Evolutionary conservation across 768 basidiomycete species (phyloP).

Genomic region (Auriscalpium microsporum): DNA sequence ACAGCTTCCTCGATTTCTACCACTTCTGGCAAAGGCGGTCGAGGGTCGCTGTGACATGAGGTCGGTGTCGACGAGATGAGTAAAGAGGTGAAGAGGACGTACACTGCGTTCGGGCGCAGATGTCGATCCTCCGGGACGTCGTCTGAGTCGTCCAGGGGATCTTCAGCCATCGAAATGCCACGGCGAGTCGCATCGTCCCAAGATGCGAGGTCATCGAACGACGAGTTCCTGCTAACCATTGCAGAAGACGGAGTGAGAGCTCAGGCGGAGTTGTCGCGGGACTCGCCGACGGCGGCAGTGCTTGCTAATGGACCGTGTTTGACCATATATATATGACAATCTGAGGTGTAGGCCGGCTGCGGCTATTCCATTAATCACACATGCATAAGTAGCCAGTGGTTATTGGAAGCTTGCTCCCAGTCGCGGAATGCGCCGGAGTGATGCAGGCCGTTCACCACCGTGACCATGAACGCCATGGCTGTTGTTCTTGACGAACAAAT

Average conservation of each 20-base stretch:
- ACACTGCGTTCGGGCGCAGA: slow-evolving; percentile 8
- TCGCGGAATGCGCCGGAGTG: no score
- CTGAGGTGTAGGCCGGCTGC: no score
- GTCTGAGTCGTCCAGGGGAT: background rate
- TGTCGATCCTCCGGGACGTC: slow-evolving; percentile 12
- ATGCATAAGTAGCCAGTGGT: no score
- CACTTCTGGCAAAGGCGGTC: slow-evolving; percentile 16
- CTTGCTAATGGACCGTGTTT: background rate
- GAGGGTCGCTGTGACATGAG: slow-evolving; percentile 18
- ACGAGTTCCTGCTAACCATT: slow-evolving; percentile 15
- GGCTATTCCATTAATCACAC: no score
- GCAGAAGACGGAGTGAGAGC: background rate
- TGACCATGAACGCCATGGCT: no score
- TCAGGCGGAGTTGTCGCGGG: no score
- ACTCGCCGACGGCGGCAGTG: no score
- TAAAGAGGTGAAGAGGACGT: background rate
- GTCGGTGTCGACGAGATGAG: background rate
- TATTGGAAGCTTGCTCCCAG: no score
- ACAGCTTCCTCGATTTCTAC: slow-evolving; percentile 19
- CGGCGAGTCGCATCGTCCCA: slow-evolving; percentile 15
- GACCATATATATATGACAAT: no score
- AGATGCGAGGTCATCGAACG: slow-evolving; percentile 17
- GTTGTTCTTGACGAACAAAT: no score
- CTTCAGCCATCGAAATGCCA: slow-evolving; percentile 8
- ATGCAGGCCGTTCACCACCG: no score